Conservation (phyloP, 2,329 filamentous ascomycete genomes). For the Sphaerostilbella broomeana region DNA sequence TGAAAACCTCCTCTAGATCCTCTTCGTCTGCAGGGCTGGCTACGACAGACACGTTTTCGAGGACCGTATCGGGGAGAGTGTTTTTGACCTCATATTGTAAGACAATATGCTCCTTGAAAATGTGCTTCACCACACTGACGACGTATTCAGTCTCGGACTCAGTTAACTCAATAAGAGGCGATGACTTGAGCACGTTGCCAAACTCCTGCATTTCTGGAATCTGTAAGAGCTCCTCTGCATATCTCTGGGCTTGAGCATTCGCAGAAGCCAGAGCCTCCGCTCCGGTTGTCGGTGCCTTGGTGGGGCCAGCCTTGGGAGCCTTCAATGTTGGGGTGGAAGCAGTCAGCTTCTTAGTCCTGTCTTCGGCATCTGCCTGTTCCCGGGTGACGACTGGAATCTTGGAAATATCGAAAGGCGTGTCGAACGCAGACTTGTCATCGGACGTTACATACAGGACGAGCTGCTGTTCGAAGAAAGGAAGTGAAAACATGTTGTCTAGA, state of each 20-base stretch:
- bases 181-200: slow-evolving; percentile 88
- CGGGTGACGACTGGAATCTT: slow-evolving; percentile 89
- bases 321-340: slow-evolving; percentile 90
- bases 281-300: slow-evolving; percentile 62
- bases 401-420: slow-evolving; percentile 80
- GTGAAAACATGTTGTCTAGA: slow-evolving; percentile 88
- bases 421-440: slow-evolving; percentile 79
- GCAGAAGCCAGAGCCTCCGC: slow-evolving; percentile 72
- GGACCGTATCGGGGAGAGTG: slow-evolving; percentile 81
- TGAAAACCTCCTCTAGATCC: slow-evolving; percentile 83
- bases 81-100: slow-evolving; percentile 98
- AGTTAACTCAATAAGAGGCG: slow-evolving; percentile 76
- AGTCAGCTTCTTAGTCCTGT: slow-evolving; percentile 94
- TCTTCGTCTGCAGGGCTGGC: slow-evolving; percentile 77
- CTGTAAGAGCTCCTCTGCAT: slow-evolving; percentile 76
- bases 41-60: slow-evolving; percentile 82
- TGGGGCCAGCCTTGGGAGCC: slow-evolving; percentile 72
- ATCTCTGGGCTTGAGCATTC: slow-evolving; percentile 77
- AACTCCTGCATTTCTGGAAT: slow-evolving; percentile 90
- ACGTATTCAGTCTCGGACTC: slow-evolving; percentile 98
- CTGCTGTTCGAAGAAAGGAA: slow-evolving; percentile 93
- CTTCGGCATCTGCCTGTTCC: slow-evolving; percentile 92
- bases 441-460: slow-evolving; percentile 96
- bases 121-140: slow-evolving; percentile 86
- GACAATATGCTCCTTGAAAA: slow-evolving; percentile 96